Evolutionary conservation across 768 basidiomycete species (phyloP).

Genomic region (Leccinum ochraceum): DNA sequence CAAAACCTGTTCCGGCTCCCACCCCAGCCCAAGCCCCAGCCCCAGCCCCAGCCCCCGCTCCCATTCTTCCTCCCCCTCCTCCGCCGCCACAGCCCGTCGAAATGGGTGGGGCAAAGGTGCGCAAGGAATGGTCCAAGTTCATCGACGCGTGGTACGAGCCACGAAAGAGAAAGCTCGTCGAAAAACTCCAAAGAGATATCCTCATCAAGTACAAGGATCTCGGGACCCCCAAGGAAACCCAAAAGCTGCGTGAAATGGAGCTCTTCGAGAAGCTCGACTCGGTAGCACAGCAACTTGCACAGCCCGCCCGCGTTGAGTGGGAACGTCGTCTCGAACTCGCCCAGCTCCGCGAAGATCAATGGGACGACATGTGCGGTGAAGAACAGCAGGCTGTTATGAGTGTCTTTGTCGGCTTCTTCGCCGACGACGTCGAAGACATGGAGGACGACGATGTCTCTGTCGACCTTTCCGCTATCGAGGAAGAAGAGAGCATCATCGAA

Average conservation of each 20-base stretch:
- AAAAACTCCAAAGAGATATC: constrained; percentile 34
- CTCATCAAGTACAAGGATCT: constrained; percentile 34
- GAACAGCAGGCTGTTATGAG: constrained; percentile 33
- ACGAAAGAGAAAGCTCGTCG: constrained; percentile 29
- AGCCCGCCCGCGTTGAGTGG: constrained; percentile 36
- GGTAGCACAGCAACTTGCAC: constrained; percentile 25
- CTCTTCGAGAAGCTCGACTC: constrained; percentile 27
- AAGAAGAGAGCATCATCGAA: constrained; percentile 19
- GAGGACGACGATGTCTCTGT: constrained; percentile 11
- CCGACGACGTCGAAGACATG: constrained; percentile 29
- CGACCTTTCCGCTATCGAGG: constrained; percentile 18
- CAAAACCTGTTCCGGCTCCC: constrained; percentile 16
- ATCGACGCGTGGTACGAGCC: constrained; percentile 33
- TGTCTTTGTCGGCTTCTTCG: constrained; percentile 33
- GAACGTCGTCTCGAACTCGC: constrained; percentile 34
- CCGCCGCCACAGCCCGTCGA: constrained; percentile 24
- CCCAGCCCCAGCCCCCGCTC: constrained; percentile 10
- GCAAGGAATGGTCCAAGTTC: constrained; percentile 34
- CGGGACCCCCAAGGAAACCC: constrained; percentile 26
- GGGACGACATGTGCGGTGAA: constrained; percentile 33
- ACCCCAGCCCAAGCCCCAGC: neutral
- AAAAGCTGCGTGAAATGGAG: constrained; percentile 32
- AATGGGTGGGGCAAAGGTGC: constrained; percentile 24
- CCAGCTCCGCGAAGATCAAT: constrained; percentile 32
- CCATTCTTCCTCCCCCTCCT: constrained; percentile 10